Evolutionary conservation across 768 basidiomycete species (phyloP).

Genomic region (Lyophyllum semitale): DNA sequence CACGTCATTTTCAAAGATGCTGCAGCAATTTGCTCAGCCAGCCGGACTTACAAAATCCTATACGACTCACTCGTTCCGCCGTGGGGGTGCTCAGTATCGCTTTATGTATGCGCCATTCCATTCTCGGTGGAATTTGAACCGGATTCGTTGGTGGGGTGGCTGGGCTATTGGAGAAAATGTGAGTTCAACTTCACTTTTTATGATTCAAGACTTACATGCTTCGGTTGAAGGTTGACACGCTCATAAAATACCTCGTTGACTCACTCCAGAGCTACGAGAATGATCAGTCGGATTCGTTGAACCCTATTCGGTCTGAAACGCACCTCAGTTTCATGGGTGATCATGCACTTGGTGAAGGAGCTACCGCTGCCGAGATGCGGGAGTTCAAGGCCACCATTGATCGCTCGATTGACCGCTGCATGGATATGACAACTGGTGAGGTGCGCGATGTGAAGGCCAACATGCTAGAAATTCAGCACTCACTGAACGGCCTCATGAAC

Average conservation of each 20-base stretch:
- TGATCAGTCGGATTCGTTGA: slow-evolving; percentile 27
- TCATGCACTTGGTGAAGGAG: slow-evolving; percentile 7
- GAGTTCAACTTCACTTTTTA: neutral
- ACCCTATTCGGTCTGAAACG: too few relatives aligned
- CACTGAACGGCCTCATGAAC: neutral
- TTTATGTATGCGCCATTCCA: too few relatives aligned
- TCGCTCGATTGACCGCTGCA: slow-evolving; percentile 4
- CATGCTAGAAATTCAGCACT: neutral
- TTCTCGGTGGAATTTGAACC: too few relatives aligned
- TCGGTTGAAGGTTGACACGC: slow-evolving; percentile 29
- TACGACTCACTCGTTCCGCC: too few relatives aligned
- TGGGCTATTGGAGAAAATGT: neutral
- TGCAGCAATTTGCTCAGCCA: neutral
- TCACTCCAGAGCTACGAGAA: slow-evolving; percentile 32
- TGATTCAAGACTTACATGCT: neutral
- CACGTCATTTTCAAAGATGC: neutral
- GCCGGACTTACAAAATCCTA: too few relatives aligned
- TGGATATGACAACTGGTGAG: neutral
- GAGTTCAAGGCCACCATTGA: slow-evolving; percentile 3
- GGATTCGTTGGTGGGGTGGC: too few relatives aligned
- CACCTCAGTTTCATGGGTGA: too few relatives aligned
- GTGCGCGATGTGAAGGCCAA: neutral
- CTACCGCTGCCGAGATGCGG: slow-evolving; percentile 20
- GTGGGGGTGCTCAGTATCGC: too few relatives aligned
- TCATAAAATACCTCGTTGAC: slow-evolving; percentile 39